These are phyloP conservation scores for Pichia sp. DNA, from an alignment of 1,139 yeast genomes.

Conservation along the genomic window DNA sequence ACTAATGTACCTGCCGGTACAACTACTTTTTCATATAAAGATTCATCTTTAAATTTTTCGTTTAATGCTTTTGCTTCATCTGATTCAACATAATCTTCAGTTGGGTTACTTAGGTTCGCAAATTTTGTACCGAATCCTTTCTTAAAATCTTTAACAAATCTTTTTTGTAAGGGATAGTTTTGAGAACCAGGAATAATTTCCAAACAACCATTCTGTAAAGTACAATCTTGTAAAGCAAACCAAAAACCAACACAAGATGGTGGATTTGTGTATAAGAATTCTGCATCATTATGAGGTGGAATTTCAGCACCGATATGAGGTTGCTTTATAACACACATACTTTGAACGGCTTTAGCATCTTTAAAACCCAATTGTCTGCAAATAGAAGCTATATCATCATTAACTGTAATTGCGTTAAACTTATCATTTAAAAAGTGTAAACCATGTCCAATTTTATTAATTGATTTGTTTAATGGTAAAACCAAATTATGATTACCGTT, in stretches of 20 bases:
- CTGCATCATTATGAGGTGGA: conserved; percentile 75
- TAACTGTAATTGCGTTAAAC: conserved; percentile 48
- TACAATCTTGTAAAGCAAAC: conserved; percentile 78
- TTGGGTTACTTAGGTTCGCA: conserved; percentile 28
- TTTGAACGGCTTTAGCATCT: conserved; percentile 70
- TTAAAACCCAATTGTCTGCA: conserved; percentile 47
- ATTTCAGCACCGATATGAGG: conserved; percentile 71
- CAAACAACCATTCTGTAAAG: conserved; percentile 60
- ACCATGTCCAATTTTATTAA: conserved; percentile 79
- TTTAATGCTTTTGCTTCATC: conserved; percentile 26
- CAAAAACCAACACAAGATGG: conserved; percentile 72
- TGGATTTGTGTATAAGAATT: conserved; percentile 67
- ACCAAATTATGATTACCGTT: conserved; percentile 33
- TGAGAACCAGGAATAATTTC: conserved; percentile 75
- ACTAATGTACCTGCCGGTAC: conserved; percentile 71
- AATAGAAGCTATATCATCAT: conserved; percentile 43
- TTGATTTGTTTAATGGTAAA: conserved; percentile 50
- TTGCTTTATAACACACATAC: conserved; percentile 77
- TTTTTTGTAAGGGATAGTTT: conserved; percentile 50
- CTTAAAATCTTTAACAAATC: conserved; percentile 53
- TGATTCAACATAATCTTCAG: conserved; percentile 18
- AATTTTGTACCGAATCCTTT: conserved; percentile 49
- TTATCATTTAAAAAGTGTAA: conserved; percentile 51
- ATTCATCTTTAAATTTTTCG: conserved; percentile 18
- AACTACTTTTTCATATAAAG: conserved; percentile 45